Conservation (phyloP, 2,329 filamentous ascomycete genomes). For the Teratosphaeria epicoccoides region DNA sequence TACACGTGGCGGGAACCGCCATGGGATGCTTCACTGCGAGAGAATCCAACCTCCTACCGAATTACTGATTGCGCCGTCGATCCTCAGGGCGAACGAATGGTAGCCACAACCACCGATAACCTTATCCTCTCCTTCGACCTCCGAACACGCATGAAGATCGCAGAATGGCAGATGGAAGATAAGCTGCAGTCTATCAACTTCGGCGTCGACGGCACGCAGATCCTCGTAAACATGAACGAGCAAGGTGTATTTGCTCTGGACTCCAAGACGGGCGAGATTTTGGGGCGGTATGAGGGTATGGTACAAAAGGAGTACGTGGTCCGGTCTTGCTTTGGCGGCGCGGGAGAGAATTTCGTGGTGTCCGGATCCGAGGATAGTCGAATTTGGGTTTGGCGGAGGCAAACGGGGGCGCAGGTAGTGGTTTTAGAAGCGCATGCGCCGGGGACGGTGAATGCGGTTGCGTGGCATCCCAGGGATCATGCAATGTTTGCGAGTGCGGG, state of each 20-base stretch:
- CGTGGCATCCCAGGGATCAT: slow-evolving; percentile 78
- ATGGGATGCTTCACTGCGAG: slow-evolving; percentile 43
- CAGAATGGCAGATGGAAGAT: slow-evolving; percentile 57
- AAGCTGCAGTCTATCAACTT: slow-evolving; percentile 71
- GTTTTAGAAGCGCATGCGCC: slow-evolving; percentile 62
- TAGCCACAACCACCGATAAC: slow-evolving; percentile 61
- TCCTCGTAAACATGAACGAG: slow-evolving; percentile 73
- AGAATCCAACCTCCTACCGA: slow-evolving; percentile 51
- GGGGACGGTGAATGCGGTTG: slow-evolving; percentile 73
- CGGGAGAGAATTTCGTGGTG: slow-evolving; percentile 81
- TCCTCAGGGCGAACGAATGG: slow-evolving; percentile 65
- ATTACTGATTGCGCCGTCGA: slow-evolving; percentile 81
- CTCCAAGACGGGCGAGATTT: slow-evolving; percentile 59
- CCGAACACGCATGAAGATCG: slow-evolving; percentile 52
- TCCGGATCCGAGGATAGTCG: slow-evolving; percentile 76
- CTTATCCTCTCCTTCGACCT: slow-evolving; percentile 77
- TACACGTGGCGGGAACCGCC: slow-evolving; percentile 33
- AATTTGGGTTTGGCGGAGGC: slow-evolving; percentile 86
- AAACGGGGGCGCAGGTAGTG: slow-evolving; percentile 64
- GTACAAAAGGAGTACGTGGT: slow-evolving; percentile 69
- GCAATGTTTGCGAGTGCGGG: slow-evolving; percentile 83
- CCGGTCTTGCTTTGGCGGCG: slow-evolving; percentile 73
- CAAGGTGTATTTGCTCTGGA: slow-evolving; percentile 71
- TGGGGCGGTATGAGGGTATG: slow-evolving; percentile 66
- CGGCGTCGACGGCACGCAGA: slow-evolving; percentile 65